Base-by-base conservation (phyloP, 2,329 filamentous ascomycete genomes). In the Reticulascus tulasneorum region DNA sequence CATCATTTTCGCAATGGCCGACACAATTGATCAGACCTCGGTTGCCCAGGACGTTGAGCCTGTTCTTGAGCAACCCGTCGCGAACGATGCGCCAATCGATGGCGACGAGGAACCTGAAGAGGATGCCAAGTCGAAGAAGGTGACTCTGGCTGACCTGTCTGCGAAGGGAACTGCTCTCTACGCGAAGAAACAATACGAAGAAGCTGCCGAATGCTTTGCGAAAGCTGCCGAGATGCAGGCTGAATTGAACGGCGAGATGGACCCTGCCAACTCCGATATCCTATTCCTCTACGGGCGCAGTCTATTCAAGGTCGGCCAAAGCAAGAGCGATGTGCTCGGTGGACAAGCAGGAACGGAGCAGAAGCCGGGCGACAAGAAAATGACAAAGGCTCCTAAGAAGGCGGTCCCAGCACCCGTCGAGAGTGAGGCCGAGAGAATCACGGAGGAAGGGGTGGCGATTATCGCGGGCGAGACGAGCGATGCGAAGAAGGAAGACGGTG, bases 201-300 rank as follows among this genome's bases (percentile, higher is more conserved):
- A 83, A 31, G 89, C 93, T 9, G 79, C 88, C 38, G 91, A 97
- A 55, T 70, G 90, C 45, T 97, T 90, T 66, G 90, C 89, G 27
- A 79, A 83, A 54, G 93, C 93, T 21, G 87, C 87, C 37, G 86
- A 94, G 59, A 75, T 96, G 43, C 93, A 98, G 64, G 87, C 86
- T 39, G 79, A 87, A 59, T 71, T 96, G 59, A 93, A 96, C 59
- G 93, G 91, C 60, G 93, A 97, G 64, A 86, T 94, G 74, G 81
- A 81, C 12, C 80, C 86, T 5, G 82, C 88, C 39, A 98, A 98
- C 52, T 91, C 90, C 33, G 91, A 97, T 58, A 78, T 98, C 29
- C 78, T 97, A 15, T 98, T 94, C 62, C 78, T 89, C 46, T 98
- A 98, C 63, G 93, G 93, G 11, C 86, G 91, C 56, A 88, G 88